Evolutionary conservation across 768 basidiomycete species (phyloP).

Genomic region (Suillus ampliporus): DNA sequence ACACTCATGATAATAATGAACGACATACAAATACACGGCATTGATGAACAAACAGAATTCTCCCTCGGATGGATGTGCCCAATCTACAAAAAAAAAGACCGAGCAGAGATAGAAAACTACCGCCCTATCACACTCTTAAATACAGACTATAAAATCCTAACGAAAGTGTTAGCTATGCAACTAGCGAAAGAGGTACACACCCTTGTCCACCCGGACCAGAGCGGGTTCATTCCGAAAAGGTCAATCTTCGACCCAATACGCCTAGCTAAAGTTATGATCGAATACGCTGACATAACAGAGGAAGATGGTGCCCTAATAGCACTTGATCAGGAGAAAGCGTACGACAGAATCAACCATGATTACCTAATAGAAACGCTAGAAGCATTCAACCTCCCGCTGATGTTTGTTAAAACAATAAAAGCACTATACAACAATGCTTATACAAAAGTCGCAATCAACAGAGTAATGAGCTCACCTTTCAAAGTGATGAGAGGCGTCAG

Average conservation of each 20-base stretch:
- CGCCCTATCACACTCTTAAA: slow-evolving; percentile 45
- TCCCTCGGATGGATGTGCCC: slow-evolving; percentile 41
- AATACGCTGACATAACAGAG: slow-evolving; percentile 26
- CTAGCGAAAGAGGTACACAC: slow-evolving; percentile 14
- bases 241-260: slow-evolving; percentile 40
- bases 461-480: slow-evolving; percentile 23
- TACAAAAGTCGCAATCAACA: slow-evolving; percentile 42
- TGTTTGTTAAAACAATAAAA: slow-evolving; percentile 30
- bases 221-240: slow-evolving; percentile 44
- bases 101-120: slow-evolving; percentile 39
- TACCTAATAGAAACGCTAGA: slow-evolving; percentile 38
- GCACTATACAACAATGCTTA: slow-evolving; percentile 35
- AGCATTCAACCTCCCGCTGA: slow-evolving; percentile 28
- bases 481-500: slow-evolving; percentile 31
- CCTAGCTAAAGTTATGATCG: slow-evolving; percentile 31
- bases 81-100: slow-evolving; percentile 48
- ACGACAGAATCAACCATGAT: slow-evolving; percentile 41
- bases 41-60: slow-evolving; percentile 29
- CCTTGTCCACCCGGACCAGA: slow-evolving; percentile 42
- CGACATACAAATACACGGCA: slow-evolving; percentile 25
- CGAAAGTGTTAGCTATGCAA: slow-evolving; percentile 27
- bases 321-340: slow-evolving; percentile 48
- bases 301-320: slow-evolving; percentile 34
- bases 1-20: slow-evolving; percentile 12
- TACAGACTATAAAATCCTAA: slow-evolving; percentile 40